Conservation (phyloP, 2,329 filamentous ascomycete genomes). For the Pseudogymnoascus sp. region DNA sequence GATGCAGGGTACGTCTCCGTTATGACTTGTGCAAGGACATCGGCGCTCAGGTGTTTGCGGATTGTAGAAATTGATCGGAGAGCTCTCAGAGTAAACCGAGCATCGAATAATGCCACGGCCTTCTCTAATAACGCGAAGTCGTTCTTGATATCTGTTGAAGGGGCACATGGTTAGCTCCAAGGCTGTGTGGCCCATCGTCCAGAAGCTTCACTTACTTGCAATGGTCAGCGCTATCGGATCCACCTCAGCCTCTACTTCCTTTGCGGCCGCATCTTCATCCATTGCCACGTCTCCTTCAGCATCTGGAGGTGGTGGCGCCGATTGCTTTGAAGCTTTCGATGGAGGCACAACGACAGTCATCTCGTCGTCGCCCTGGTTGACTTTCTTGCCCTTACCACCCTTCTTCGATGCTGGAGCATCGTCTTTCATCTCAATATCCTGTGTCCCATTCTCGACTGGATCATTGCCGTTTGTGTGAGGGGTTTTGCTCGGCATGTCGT, state of each 20-base stretch:
- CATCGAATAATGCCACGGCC: conserved; percentile 86
- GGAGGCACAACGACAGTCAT: conserved; percentile 76
- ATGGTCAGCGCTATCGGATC: conserved; percentile 53
- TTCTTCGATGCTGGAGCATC: conserved; percentile 50
- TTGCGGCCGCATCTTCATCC: conserved; percentile 41
- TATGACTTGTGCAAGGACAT: conserved; percentile 73
- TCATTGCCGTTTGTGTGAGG: conserved; percentile 58
- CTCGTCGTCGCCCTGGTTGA: conserved; percentile 61
- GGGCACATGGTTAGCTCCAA: conserved; percentile 16
- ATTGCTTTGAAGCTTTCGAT: conserved; percentile 53
- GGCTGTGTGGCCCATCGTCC: neutral
- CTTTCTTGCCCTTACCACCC: conserved; percentile 54
- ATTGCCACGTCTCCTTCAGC: conserved; percentile 63
- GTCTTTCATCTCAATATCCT: conserved; percentile 65
- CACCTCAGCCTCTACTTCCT: conserved; percentile 35
- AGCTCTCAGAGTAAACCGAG: conserved; percentile 87
- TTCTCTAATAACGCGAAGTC: conserved; percentile 89
- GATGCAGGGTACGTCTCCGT: conserved; percentile 65
- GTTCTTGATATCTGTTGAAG: conserved; percentile 72
- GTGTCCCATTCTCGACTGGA: conserved; percentile 57
- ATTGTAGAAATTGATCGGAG: conserved; percentile 92
- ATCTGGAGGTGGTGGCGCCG: conserved; percentile 48
- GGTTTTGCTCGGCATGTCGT: conserved; percentile 61
- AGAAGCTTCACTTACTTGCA: conserved; percentile 40
- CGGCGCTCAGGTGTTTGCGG: conserved; percentile 78